A percentile compares a stretch with the other conserved stretches of the same genome.
Evolutionary conservation across 2,329 filamentous ascomycete genomes (phyloP).

Genomic region (Aaosphaeria pasadenensis): DNA sequence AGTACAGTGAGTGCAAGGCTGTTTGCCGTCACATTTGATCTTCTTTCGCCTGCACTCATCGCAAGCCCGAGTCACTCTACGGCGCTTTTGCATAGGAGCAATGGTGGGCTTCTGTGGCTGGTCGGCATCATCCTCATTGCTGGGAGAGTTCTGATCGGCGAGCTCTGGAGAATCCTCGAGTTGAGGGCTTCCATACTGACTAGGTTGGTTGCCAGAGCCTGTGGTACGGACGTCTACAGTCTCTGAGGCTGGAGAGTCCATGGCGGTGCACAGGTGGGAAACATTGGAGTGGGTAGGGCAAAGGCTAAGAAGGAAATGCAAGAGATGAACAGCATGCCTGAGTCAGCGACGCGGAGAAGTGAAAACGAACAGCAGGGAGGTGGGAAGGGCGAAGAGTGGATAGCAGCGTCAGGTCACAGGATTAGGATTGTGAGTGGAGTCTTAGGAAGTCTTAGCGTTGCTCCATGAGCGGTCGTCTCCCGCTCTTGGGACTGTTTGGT

Average conservation of each 20-base stretch:
- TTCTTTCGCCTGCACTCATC: slow-evolving; percentile 47
- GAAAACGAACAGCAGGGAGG: slow-evolving; percentile 2
- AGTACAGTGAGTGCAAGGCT: slow-evolving; percentile 79
- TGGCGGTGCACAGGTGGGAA: slow-evolving; percentile 19
- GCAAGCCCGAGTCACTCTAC: slow-evolving; percentile 45
- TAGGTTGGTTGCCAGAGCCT: slow-evolving; percentile 20
- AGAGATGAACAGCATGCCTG: slow-evolving; percentile 12
- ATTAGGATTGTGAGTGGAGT: slow-evolving; percentile 25
- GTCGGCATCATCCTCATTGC: slow-evolving; percentile 30
- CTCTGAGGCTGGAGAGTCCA: slow-evolving; percentile 34
- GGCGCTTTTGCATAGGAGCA: slow-evolving; percentile 40
- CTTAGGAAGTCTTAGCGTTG: slow-evolving; percentile 21
- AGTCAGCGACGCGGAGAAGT: slow-evolving; percentile 17
- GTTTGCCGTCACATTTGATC: slow-evolving; percentile 55
- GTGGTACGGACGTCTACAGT: slow-evolving; percentile 27
- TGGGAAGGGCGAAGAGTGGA: slow-evolving; percentile 7
- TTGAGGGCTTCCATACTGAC: slow-evolving; percentile 22
- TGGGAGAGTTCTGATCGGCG: slow-evolving; percentile 29
- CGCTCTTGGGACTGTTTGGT: slow-evolving; percentile 24
- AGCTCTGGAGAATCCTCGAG: slow-evolving; percentile 29
- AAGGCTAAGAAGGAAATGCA: slow-evolving; percentile 17
- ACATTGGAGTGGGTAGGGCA: slow-evolving; percentile 11
- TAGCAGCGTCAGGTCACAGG: slow-evolving; percentile 15
- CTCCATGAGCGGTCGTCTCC: slow-evolving; percentile 24
- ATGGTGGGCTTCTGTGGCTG: slow-evolving; percentile 27